A percentile compares a stretch with the other conserved stretches of the same genome.
These are phyloP conservation scores for Tillandsia leiboldiana DNA, from an alignment of 176 grass and related monocot species.

Conservation along the genomic window DNA sequence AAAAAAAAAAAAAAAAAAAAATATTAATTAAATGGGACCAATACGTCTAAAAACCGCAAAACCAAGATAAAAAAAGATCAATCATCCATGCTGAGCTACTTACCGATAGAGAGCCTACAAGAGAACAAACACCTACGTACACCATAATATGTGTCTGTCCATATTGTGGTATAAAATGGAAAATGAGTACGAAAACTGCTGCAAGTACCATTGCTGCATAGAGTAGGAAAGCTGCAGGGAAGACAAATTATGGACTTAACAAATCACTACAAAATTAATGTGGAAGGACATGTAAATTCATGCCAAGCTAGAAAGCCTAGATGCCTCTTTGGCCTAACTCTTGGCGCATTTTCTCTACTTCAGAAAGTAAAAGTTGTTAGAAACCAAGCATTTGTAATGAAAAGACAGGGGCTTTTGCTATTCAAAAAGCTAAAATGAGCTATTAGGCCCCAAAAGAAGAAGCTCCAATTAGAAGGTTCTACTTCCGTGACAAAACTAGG, in stretches of 20 bases:
- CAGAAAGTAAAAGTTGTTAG: too few relatives aligned
- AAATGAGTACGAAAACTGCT: slow-evolving; percentile 43
- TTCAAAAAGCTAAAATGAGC: too few relatives aligned
- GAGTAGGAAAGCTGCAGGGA: slow-evolving; percentile 52
- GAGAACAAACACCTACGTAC: slow-evolving; percentile 85
- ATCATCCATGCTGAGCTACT: background rate
- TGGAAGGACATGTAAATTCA: background rate
- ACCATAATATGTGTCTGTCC: slow-evolving; percentile 88
- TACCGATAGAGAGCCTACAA: slow-evolving; percentile 84
- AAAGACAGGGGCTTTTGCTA: background rate
- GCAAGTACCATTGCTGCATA: slow-evolving; percentile 53
- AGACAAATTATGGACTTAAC: slow-evolving; percentile 3
- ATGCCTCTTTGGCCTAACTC: too few relatives aligned
- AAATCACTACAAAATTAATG: slow-evolving; percentile 3
- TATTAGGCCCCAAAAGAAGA: too few relatives aligned
- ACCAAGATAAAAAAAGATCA: background rate
- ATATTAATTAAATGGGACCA: background rate
- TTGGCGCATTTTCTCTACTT: too few relatives aligned
- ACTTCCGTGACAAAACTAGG: background rate
- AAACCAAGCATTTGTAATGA: background rate
- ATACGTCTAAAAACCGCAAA: slow-evolving; percentile 4
- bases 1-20: slow-evolving; percentile 1
- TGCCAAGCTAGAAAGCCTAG: background rate
- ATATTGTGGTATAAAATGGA: slow-evolving; percentile 56
- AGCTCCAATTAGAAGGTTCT: background rate